phyloP scores from a whole-genome alignment of 176 grass and related monocot species.

The Zoysia japonica region DNA sequence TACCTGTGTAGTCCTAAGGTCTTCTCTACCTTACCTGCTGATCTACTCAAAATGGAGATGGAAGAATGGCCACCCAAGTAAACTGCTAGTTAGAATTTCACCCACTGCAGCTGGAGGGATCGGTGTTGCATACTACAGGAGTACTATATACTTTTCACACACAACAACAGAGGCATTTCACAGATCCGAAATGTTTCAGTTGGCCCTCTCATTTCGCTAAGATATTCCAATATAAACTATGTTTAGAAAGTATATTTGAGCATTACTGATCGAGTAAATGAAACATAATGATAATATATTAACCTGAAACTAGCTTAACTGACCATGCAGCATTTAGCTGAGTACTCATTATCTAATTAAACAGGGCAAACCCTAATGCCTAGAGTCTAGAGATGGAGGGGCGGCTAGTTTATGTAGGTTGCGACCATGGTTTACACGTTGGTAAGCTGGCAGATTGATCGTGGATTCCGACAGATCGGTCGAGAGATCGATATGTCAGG shows the following conservation, averaged over 20 bases:
- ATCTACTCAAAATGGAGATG: constrained; percentile 23
- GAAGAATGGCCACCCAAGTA: background rate
- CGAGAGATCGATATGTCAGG: constrained; percentile 19
- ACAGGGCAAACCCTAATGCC: background rate
- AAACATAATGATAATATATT: background rate
- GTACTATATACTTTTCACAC: background rate
- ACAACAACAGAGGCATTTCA: background rate
- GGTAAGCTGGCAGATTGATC: background rate
- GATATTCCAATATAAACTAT: background rate
- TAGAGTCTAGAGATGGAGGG: background rate
- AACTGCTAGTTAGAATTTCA: constrained; percentile 10
- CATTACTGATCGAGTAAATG: background rate
- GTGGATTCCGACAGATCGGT: constrained; percentile 13
- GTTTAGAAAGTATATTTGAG: background rate
- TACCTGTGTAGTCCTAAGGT: constrained; percentile 21
- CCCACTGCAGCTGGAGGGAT: constrained; percentile 10
- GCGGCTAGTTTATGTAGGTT: background rate
- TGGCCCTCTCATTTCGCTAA: background rate
- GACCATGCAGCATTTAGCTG: background rate
- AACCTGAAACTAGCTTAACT: background rate
- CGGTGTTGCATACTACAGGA: background rate
- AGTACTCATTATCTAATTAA: background rate
- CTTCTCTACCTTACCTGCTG: constrained; percentile 19
- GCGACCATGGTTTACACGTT: constrained; percentile 32
- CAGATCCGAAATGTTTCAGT: background rate